Evolutionary conservation across 2,329 filamentous ascomycete species (phyloP).

Genomic region (Talaromyces piceae): DNA sequence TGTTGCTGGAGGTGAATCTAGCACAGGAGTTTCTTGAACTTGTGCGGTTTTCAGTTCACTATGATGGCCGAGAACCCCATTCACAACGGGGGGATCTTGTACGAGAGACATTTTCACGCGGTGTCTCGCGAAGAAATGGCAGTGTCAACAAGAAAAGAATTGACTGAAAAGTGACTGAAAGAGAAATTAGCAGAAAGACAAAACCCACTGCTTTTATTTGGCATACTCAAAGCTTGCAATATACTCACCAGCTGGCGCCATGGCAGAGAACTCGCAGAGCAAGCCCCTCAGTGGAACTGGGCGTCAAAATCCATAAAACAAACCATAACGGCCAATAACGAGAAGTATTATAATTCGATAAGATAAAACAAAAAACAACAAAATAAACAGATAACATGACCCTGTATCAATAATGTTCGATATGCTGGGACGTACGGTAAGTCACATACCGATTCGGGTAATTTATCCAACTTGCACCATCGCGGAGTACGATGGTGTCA

Average conservation of each 20-base stretch:
- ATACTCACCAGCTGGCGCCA: conserved; percentile 6
- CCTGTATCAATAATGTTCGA: neutral
- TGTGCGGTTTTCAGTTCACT: neutral
- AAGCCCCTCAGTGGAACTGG: conserved; percentile 8
- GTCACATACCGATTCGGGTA: neutral
- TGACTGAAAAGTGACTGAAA: neutral
- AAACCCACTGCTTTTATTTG: neutral
- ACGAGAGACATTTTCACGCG: neutral
- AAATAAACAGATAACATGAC: neutral
- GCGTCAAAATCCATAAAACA: neutral
- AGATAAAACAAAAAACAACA: too few species aligned
- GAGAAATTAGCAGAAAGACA: neutral
- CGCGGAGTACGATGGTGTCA: conserved; percentile 1
- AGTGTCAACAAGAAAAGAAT: too few species aligned
- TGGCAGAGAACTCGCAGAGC: neutral
- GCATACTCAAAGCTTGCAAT: neutral
- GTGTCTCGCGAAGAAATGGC: neutral
- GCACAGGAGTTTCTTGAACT: neutral
- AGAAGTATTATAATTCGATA: neutral
- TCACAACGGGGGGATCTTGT: neutral
- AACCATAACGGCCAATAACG: neutral
- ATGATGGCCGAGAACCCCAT: neutral
- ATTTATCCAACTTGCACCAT: neutral
- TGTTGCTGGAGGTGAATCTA: neutral
- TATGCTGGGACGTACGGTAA: neutral